Evolutionary conservation across 208 protist species (phyloP).

Genomic region (Sergeia podlipaevii): DNA sequence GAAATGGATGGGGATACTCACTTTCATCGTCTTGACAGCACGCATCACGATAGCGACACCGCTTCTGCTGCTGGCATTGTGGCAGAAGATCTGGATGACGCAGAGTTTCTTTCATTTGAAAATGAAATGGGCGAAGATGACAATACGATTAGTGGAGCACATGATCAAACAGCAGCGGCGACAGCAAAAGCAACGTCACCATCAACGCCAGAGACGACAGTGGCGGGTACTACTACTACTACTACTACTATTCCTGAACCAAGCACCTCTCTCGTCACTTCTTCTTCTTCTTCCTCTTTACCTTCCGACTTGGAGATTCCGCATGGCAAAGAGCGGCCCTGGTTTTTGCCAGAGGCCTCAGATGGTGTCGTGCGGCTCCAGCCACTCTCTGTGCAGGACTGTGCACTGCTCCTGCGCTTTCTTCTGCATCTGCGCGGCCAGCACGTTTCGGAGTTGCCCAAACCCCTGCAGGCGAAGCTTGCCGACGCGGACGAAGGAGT

Average conservation of each 20-base stretch:
- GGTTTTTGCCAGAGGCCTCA: slow-evolving; percentile 36
- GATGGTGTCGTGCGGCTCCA: slow-evolving; percentile 45
- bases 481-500: background rate
- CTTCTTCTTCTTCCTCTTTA: background rate
- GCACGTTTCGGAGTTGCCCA: slow-evolving; percentile 26
- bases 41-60: background rate
- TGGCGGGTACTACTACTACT: background rate
- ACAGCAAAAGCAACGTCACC: background rate
- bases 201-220: background rate
- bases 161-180: background rate
- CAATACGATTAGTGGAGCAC: background rate
- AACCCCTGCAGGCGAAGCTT: slow-evolving; percentile 11
- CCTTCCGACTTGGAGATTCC: slow-evolving; percentile 2
- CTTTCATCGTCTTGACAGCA: slow-evolving; percentile 15
- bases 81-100: slow-evolving; percentile 10
- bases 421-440: slow-evolving; percentile 61
- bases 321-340: slow-evolving; percentile 26
- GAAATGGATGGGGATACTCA: slow-evolving; percentile 62
- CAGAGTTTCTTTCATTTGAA: slow-evolving; percentile 19
- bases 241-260: too few species aligned
- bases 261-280: too few species aligned
- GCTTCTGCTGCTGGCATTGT: background rate
- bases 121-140: background rate
- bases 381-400: slow-evolving; percentile 39
- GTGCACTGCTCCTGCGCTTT: slow-evolving; percentile 43